Evolutionary conservation across 2,329 filamentous ascomycete genomes (phyloP).

Genomic region (Calonectria pseudoturangicola): DNA sequence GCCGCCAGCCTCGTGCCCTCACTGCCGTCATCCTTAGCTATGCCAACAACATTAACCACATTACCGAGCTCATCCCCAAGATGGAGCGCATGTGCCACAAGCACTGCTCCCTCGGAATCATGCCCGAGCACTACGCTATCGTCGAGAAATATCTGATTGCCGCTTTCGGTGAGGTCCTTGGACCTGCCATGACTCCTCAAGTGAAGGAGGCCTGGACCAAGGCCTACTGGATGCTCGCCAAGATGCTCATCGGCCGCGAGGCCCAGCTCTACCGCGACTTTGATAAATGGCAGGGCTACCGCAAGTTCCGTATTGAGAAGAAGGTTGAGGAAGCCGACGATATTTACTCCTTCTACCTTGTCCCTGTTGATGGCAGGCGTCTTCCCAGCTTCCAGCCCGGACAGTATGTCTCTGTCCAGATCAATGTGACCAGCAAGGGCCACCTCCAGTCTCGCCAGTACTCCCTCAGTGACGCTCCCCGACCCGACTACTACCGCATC

Average conservation of each 20-base stretch:
- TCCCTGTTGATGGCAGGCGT: constrained; percentile 75
- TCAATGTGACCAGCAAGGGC: constrained; percentile 73
- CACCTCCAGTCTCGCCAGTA: constrained; percentile 82
- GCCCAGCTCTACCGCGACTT: constrained; percentile 76
- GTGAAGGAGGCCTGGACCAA: constrained; percentile 81
- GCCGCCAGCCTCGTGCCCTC: constrained; percentile 59
- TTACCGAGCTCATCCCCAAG: constrained; percentile 71
- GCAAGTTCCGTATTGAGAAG: constrained; percentile 78
- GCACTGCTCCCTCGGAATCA: constrained; percentile 82
- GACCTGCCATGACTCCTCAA: constrained; percentile 77
- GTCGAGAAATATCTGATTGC: constrained; percentile 81
- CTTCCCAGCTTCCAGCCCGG: constrained; percentile 80
- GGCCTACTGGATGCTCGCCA: constrained; percentile 83
- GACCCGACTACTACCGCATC: constrained; percentile 79
- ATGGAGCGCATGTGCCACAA: constrained; percentile 80
- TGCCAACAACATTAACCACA: constrained; percentile 81
- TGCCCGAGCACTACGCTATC: constrained; percentile 81
- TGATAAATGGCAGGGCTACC: constrained; percentile 79
- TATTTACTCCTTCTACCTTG: constrained; percentile 82
- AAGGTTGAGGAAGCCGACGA: constrained; percentile 81
- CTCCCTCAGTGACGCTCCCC: constrained; percentile 80
- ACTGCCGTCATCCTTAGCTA: constrained; percentile 78
- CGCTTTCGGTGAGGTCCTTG: constrained; percentile 80
- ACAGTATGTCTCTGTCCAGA: constrained; percentile 81
- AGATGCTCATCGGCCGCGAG: constrained; percentile 82